Conservation (phyloP, 2,329 filamentous ascomycete genomes). For the Phialemonium atrogriseum region DNA sequence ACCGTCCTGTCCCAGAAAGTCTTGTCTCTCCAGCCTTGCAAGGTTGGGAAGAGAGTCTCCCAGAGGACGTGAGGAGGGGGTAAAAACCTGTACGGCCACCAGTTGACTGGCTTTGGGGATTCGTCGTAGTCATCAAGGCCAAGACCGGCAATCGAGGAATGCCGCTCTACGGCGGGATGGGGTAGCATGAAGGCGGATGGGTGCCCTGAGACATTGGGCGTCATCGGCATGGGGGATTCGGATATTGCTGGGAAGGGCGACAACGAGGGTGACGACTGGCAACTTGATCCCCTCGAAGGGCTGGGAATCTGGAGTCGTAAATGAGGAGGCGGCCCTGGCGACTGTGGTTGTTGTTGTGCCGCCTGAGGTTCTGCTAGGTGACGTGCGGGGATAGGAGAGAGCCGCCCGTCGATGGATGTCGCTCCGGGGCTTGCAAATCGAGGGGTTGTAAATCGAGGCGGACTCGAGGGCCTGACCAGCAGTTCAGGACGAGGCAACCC, state of each 20-base stretch:
- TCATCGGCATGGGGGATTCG: conserved; percentile 45
- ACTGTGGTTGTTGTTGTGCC: conserved; percentile 2
- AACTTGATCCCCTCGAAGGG: conserved; percentile 31
- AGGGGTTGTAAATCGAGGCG: conserved; percentile 9
- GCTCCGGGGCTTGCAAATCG: conserved; percentile 14
- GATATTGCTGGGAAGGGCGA: conserved; percentile 63
- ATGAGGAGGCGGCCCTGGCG: conserved; percentile 6
- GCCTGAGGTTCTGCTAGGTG: too few species aligned
- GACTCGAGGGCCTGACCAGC: conserved; percentile 6
- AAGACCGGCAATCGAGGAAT: conserved; percentile 33
- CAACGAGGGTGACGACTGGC: conserved; percentile 35
- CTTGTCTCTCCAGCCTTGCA: conserved; percentile 76
- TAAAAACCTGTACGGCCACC: conserved; percentile 75
- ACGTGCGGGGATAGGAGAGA: too few species aligned
- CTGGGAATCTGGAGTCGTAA: conserved; percentile 41
- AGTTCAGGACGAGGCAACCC: conserved; percentile 33
- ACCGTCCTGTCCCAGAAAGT: conserved; percentile 76
- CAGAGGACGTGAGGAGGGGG: conserved; percentile 65
- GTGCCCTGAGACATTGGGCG: conserved; percentile 29
- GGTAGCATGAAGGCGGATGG: conserved; percentile 50
- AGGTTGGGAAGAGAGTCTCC: conserved; percentile 76
- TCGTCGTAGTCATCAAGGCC: conserved; percentile 30
- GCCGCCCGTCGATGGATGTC: too few species aligned
- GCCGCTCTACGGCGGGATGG: conserved; percentile 37
- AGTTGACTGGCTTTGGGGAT: conserved; percentile 44